Conservation (phyloP, 495 filamentous ascomycete genomes). For the Talaromyces nanjingensis region DNA sequence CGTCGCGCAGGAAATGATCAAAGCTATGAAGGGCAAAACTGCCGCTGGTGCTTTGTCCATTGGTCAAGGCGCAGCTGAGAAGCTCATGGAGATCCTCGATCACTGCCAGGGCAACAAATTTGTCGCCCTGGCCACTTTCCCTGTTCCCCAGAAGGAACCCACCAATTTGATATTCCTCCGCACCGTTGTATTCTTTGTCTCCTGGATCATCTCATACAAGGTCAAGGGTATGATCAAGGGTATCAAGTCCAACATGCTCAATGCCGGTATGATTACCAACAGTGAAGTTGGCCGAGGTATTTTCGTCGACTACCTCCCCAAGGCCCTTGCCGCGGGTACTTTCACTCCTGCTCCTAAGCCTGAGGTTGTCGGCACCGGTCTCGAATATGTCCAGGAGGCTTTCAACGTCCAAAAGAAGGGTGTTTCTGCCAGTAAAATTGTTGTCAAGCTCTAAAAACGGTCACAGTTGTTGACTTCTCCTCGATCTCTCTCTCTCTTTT, state of each 20-base stretch:
- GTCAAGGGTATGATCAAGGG: slow-evolving; percentile 11
- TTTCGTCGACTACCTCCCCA: slow-evolving; percentile 6
- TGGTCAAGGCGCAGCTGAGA: slow-evolving; percentile 7
- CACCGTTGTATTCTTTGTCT: slow-evolving; percentile 6
- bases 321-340: slow-evolving; percentile 9
- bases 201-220: slow-evolving; percentile 10
- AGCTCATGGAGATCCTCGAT: slow-evolving; percentile 4
- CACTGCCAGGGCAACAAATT: slow-evolving; percentile 9
- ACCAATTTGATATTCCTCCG: slow-evolving; percentile 4
- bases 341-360: slow-evolving; percentile 9
- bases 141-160: slow-evolving; percentile 12
- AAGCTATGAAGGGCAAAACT: slow-evolving; percentile 5
- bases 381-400: slow-evolving; percentile 5
- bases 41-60: slow-evolving; percentile 8
- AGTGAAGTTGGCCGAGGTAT: slow-evolving; percentile 6
- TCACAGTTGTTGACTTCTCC: not conserved
- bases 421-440: slow-evolving; percentile 7
- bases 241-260: slow-evolving; percentile 6
- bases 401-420: slow-evolving; percentile 14
- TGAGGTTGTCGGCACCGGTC: not conserved
- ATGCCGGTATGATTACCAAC: slow-evolving; percentile 7
- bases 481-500: not conserved
- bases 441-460: slow-evolving; percentile 5
- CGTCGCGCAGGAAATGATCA: slow-evolving; percentile 21
- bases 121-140: slow-evolving; percentile 3